Base-by-base conservation (phyloP, 140 eudicot genomes). In the Bidens hawaiensis region DNA sequence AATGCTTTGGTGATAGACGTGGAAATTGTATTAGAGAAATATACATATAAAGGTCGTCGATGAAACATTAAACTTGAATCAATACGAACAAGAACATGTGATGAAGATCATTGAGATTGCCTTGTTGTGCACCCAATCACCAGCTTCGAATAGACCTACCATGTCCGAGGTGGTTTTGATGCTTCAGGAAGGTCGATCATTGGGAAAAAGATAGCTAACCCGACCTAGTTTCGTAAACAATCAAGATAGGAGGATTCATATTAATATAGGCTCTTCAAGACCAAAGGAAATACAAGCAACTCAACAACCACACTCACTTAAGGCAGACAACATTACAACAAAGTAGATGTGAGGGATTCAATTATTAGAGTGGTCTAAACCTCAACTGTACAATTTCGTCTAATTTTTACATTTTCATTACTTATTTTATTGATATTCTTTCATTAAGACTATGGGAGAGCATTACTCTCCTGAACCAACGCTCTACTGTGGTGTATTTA, bases 1-100 rank as follows among this genome's bases (percentile, higher is more conserved):
- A 46, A 21, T 24, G 22, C 36, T 54, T 65, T 16, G 53, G 12
- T 9, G 56, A 45, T 68, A 81, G 85, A 87, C 85, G 38, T 81
- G 94, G 88, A 76, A 73, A 41, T 47, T 79, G 30, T 76, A 78
- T 36, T 88, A 73, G 74, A 60, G 59, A 17, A 80, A 64, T 18
- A 14, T 5, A 52, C 85, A 78, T 62, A 5, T 73, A 33, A 66
- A 66, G 18, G 58, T 85, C 64, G 75, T 77, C 21, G 94, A 85
- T 40, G 81, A 70, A 41, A 41, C 77, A 52, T 11, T 77, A 25
- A 25, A 58, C 16, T 61, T 60, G 74, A 71, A 73, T 52, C 62
- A 23, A 16, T 34, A 51, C 12, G 68, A 64, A 25, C 64, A 31
- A 56, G 74, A 76, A 59, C 65, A 71, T 57, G 74, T 60, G 74